These are phyloP conservation scores for Allomyces arbusculus DNA, from an alignment of 192 early-diverging fungal species.

Conservation along the genomic window DNA sequence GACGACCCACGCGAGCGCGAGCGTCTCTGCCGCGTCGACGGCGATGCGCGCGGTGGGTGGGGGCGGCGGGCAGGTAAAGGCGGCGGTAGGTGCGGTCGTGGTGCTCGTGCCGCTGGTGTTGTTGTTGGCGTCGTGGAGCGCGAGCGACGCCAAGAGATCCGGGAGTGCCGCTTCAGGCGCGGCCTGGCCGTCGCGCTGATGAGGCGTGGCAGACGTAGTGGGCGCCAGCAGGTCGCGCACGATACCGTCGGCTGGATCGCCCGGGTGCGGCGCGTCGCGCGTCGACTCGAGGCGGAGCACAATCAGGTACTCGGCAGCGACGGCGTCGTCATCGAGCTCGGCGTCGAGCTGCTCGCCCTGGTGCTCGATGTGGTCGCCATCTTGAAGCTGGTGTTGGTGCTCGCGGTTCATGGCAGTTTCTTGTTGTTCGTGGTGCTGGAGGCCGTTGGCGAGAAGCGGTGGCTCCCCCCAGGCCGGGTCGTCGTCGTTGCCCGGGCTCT, in stretches of 20 bases:
- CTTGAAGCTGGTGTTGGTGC: no score
- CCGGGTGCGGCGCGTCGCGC: conserved; percentile 41
- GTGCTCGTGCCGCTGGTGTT: conserved; percentile 24
- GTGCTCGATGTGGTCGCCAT: no score
- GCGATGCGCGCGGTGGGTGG: neutral
- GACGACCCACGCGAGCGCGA: conserved; percentile 17
- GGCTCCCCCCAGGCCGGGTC: no score
- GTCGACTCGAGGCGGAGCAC: conserved; percentile 48
- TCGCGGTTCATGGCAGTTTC: no score
- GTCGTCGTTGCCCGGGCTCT: no score
- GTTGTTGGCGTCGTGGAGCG: conserved; percentile 13
- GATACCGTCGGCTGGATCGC: conserved; percentile 26
- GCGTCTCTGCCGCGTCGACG: conserved; percentile 15
- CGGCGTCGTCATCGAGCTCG: no score
- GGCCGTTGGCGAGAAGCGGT: no score
- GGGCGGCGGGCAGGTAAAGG: neutral
- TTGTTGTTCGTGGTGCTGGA: no score
- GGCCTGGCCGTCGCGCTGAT: neutral
- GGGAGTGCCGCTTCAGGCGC: neutral
- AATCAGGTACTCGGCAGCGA: conserved; percentile 25
- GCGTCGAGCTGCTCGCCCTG: no score
- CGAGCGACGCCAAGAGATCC: conserved; percentile 3
- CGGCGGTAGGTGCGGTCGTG: conserved; percentile 15
- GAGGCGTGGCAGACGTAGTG: neutral
- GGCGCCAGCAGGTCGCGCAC: conserved; percentile 23